Evolutionary conservation across 306 rosid genomes (phyloP), one percentile per base, ranked within the genome.

Genomic region (Sechiopsis laciniata): DNA sequence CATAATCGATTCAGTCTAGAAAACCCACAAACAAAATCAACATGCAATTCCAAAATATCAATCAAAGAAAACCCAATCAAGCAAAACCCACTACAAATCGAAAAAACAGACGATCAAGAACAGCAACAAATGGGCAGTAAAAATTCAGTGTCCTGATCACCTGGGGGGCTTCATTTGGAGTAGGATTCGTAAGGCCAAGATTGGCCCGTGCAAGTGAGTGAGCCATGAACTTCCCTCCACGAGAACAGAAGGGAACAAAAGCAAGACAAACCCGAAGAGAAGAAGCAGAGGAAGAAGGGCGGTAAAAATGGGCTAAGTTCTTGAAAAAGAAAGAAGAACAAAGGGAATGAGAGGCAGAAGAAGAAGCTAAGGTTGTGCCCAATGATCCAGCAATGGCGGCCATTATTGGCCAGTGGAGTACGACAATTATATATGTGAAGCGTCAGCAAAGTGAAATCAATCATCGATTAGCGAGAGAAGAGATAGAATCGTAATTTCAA

Each of bases 131-230:
- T 37, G 52, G 42, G 61, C 7, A 29, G 57, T 37, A 19, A 20
- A 19, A 15, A 0, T 42, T n/a, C 21, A 19, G 0, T 42, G 40
- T 14, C 32, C 10, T 8, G 8, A 8, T 6, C 16, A 94, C 99
- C 95, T 95, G 83, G 10, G 89, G 84, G 52, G 79, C 16, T 52
- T 95, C 90, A 58, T 71, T 54, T 55, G 14, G 71, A 45, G 86
- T 48, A 29, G 99, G 96, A 54, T 82, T 79, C 42, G 99, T 95
- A 72, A 95, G 99, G 79, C 99, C 99, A 17, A 95, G 99, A 73
- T 84, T 88, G 88, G 88, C 90, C 60, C 37, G 81, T 37, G 98
- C 85, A 40, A 83, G 82, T 52, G 95, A 62, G 82, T 89, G 96
- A 80, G 93, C 84, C 99, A 89, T 95, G 85, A 78, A 84, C 74